These are phyloP conservation scores for Penstemon newberryi DNA, from an alignment of 257 asterid species.

Conservation along the genomic window DNA sequence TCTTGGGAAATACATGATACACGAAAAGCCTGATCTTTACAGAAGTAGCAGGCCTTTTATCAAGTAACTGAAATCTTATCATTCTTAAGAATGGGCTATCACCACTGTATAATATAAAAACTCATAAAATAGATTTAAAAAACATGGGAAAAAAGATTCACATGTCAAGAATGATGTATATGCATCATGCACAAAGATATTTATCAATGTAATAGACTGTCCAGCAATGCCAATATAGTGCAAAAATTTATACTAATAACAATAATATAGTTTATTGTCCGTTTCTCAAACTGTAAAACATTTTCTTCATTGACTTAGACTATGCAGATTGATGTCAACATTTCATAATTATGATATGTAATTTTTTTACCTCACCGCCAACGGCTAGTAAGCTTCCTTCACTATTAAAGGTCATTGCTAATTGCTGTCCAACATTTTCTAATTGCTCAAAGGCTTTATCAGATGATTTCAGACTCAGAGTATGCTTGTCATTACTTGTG, in stretches of 20 bases:
- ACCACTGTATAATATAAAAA: not conserved
- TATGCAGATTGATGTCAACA: conserved; percentile 4
- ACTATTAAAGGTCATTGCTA: conserved; percentile 66
- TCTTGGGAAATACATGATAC: not conserved
- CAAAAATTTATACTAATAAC: not conserved
- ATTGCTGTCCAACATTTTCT: conserved; percentile 84
- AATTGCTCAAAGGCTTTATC: conserved; percentile 58
- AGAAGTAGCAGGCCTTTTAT: conserved; percentile 6
- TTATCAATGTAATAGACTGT: not conserved
- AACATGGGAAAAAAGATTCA: not conserved
- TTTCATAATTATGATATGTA: not conserved
- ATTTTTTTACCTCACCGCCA: conserved; percentile 84
- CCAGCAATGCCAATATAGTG: not conserved
- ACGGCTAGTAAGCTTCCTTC: conserved; percentile 86
- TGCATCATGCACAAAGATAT: not conserved
- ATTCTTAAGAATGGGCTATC: not conserved
- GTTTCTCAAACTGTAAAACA: conserved; percentile 20
- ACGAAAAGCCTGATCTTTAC: conserved; percentile 12
- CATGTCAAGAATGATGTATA: not conserved
- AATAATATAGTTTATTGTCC: not conserved
- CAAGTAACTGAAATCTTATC: conserved; percentile 6
- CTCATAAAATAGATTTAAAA: not conserved
- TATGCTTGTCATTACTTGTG: conserved; percentile 32
- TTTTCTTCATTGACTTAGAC: conserved; percentile 1
- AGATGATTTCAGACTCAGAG: conserved; percentile 59